Evolutionary conservation across 176 grass and related monocot species (phyloP), one percentile per base, ranked within the genome.

Genomic region (Lolium rigidum): DNA sequence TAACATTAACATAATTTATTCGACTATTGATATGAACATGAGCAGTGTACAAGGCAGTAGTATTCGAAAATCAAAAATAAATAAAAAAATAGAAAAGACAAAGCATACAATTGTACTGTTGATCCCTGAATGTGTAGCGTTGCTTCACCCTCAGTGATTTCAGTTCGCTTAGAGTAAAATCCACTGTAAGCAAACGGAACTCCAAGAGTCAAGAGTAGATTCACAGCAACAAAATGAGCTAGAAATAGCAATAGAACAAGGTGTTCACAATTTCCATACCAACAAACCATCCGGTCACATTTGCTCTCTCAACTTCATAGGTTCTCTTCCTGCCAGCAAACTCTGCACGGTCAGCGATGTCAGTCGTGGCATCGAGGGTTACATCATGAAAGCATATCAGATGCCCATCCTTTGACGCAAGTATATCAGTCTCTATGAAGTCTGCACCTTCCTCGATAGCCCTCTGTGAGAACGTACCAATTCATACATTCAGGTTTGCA

Each of bases 381-480:
- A 96, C 87, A 79, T 93, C 94, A 82, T 93, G 94, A 43, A 96
- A 93, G 22, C 91, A 96, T 56, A 93, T 79, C 44, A 93, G 28
- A 57, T 82, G 63, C 2, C 94, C 91, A 75, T 96, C 91, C 43
- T 93, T 93, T 11, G 82, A 83, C 1, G 91, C 89, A 52, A 93
- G 85, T 26, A 96, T 90, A 66, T 96, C 94, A 18, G 94, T 83
- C 73, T 96, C 91, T 77, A 93, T 95, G 73, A 96, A 96, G 49
- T 96, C 89, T 15, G 94, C 84, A 62, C 91, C 94, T 88, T 93
- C 91, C 62, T 90, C 87, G 7, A 96, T 92, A 41, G 94, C 89
- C 62, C 91, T 95, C 91, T 95, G 64, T 50, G 77, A 89, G 31
- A 83, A 49, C 9, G 31, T 83, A 49, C 9, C 38, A 61, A 83